Percentiles rank a stretch among this genome's conserved stretches.
phyloP scores from a whole-genome alignment of 2,329 filamentous ascomycete genomes.

The Dactylellina sp. region DNA sequence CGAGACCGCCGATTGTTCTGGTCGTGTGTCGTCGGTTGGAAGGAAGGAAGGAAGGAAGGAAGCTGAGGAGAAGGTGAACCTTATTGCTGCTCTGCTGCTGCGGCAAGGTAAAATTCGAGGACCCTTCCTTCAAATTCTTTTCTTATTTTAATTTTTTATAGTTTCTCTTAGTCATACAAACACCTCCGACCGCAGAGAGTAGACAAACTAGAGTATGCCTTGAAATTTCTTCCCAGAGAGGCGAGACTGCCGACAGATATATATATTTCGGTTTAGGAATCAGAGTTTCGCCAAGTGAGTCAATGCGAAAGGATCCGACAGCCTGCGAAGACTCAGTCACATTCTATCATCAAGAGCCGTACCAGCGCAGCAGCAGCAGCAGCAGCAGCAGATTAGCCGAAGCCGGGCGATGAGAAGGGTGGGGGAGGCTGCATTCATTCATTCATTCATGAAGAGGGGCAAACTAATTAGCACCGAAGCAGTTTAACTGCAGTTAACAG shows the following conservation, averaged over 20 bases:
- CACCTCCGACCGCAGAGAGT: background rate
- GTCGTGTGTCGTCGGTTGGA: conserved; percentile 9
- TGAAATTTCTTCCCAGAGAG: too few species aligned
- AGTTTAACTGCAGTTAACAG: background rate
- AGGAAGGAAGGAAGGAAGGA: too few species aligned
- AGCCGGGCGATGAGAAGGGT: conserved; percentile 9
- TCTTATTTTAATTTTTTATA: conserved; percentile 18
- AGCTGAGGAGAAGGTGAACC: background rate
- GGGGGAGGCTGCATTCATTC: conserved; percentile 32
- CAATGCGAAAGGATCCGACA: conserved; percentile 6
- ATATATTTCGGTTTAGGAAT: too few species aligned
- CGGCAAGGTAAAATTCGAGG: conserved; percentile 19
- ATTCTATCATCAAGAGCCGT: background rate
- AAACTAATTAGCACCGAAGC: too few species aligned
- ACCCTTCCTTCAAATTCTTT: conserved; percentile 1
- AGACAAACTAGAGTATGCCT: too few species aligned
- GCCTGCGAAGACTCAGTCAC: background rate
- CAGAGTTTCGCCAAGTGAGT: conserved; percentile 1
- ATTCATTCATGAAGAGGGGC: conserved; percentile 10
- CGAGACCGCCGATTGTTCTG: conserved; percentile 10
- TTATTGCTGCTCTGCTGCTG: conserved; percentile 4
- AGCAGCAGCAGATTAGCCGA: too few species aligned
- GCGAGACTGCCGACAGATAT: background rate
- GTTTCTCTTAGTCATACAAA: conserved; percentile 53
- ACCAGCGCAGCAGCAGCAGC: too few species aligned